Conservation (phyloP, 495 filamentous ascomycete species). For the Geopyxis carbonaria region DNA sequence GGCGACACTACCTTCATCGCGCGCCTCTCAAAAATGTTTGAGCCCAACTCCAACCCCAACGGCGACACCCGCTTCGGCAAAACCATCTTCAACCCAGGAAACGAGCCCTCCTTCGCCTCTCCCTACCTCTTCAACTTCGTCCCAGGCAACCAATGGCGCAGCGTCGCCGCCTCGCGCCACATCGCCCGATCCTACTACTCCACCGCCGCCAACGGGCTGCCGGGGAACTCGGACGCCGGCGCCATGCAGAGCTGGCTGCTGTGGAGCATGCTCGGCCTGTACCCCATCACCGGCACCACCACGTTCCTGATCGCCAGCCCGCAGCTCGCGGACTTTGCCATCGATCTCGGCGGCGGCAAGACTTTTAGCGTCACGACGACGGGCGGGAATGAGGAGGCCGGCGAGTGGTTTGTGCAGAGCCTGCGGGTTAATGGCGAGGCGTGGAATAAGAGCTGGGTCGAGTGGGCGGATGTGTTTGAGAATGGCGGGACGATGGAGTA, state of each 20-base stretch:
- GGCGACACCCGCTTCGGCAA: constrained; percentile 33
- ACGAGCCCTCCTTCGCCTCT: constrained; percentile 51
- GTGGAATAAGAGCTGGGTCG: constrained; percentile 44
- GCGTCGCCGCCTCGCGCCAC: constrained; percentile 37
- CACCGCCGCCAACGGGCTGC: constrained; percentile 36
- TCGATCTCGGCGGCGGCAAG: constrained; percentile 39
- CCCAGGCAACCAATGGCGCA: constrained; percentile 38
- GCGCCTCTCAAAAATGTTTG: constrained; percentile 47
- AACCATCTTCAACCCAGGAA: constrained; percentile 50
- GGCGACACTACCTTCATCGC: constrained; percentile 39
- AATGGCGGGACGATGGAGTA: constrained; percentile 47
- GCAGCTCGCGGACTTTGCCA: constrained; percentile 42
- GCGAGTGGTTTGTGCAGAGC: constrained; percentile 38
- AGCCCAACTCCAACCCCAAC: constrained; percentile 34
- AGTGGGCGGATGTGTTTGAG: constrained; percentile 45
- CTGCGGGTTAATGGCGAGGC: constrained; percentile 33
- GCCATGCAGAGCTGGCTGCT: constrained; percentile 55
- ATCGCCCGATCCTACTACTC: constrained; percentile 41
- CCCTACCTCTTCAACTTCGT: constrained; percentile 59
- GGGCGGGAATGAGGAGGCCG: constrained; percentile 29
- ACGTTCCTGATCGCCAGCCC: constrained; percentile 48
- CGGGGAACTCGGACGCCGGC: constrained; percentile 52
- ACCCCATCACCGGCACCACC: constrained; percentile 46
- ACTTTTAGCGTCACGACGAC: constrained; percentile 38
- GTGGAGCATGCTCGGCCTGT: constrained; percentile 56